Conservation (phyloP, 148 eudicot species). For the Fagopyrum esculentum region DNA sequence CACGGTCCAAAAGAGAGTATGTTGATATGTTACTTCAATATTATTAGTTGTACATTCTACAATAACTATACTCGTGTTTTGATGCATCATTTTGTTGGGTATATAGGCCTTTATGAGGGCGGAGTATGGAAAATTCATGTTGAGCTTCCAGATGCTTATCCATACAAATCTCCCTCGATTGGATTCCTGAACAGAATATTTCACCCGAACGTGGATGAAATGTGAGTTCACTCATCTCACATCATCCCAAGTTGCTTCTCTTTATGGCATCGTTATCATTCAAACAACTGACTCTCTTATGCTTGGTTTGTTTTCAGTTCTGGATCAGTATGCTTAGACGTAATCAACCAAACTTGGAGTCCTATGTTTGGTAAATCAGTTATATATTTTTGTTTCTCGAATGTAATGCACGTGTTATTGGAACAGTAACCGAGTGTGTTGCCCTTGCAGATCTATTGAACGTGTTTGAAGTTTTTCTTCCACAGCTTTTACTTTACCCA, state of each 20-base stretch:
- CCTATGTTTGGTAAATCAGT: conserved; percentile 72
- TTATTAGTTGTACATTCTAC: not conserved
- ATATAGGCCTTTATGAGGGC: conserved; percentile 72
- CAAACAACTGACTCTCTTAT: not conserved
- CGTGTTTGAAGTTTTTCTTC: conserved; percentile 70
- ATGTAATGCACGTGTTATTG: not conserved
- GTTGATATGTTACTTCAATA: conserved; percentile 2
- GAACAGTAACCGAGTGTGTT: conserved; percentile 1
- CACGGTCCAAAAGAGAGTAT: conserved; percentile 91
- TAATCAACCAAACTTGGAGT: conserved; percentile 83
- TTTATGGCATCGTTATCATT: not conserved
- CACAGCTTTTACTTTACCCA: conserved; percentile 78
- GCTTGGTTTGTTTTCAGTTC: conserved; percentile 37
- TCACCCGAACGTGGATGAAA: conserved; percentile 80
- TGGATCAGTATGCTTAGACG: conserved; percentile 82
- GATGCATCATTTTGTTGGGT: not conserved
- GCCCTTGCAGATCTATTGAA: conserved; percentile 49
- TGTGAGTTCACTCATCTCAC: conserved; percentile 32
- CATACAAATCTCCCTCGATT: conserved; percentile 72
- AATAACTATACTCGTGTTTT: not conserved
- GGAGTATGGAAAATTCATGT: conserved; percentile 86
- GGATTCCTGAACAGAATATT: conserved; percentile 64
- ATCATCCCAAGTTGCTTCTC: not conserved
- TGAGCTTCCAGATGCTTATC: conserved; percentile 78
- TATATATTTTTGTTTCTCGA: not conserved